Evolutionary conservation across 2,329 filamentous ascomycete genomes (phyloP).

Genomic region (Aureobasidium musti): DNA sequence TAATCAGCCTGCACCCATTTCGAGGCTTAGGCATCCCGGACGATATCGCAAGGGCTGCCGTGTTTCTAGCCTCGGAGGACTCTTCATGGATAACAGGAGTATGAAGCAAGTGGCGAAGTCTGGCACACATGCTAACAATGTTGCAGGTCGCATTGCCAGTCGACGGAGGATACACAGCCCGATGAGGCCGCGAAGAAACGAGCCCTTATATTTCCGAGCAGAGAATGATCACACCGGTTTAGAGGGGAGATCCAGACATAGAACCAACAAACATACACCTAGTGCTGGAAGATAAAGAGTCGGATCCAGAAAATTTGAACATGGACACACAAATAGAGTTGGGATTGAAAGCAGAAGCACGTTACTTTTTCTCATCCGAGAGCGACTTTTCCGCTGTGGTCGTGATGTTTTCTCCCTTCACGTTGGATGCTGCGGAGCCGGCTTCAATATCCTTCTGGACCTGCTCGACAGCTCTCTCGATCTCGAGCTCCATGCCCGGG

Average conservation of each 20-base stretch:
- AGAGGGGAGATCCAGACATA: not conserved
- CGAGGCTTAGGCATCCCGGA: conserved; percentile 38
- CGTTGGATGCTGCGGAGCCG: conserved; percentile 37
- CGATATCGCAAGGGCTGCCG: conserved; percentile 33
- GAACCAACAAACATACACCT: not conserved
- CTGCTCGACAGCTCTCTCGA: conserved; percentile 56
- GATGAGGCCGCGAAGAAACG: not conserved
- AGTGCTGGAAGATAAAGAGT: conserved; percentile 10
- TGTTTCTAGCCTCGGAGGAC: conserved; percentile 35
- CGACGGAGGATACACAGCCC: conserved; percentile 28
- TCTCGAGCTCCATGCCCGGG: conserved; percentile 57
- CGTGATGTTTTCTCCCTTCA: conserved; percentile 23
- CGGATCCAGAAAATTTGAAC: not conserved
- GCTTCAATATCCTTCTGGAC: conserved; percentile 50
- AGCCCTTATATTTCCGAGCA: not conserved
- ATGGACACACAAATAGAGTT: conserved; percentile 14
- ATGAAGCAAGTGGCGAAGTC: not conserved
- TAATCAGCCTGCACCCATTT: conserved; percentile 41
- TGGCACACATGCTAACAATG: not conserved
- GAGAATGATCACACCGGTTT: not conserved
- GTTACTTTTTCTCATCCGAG: conserved; percentile 2
- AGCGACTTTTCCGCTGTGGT: not conserved
- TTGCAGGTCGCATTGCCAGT: conserved; percentile 25
- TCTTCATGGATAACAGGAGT: conserved; percentile 33
- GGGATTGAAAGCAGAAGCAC: conserved; percentile 15